Evolutionary conservation across 148 eudicot genomes (phyloP), one percentile per base, ranked within the genome.

Genomic region (Oxyria digyna): DNA sequence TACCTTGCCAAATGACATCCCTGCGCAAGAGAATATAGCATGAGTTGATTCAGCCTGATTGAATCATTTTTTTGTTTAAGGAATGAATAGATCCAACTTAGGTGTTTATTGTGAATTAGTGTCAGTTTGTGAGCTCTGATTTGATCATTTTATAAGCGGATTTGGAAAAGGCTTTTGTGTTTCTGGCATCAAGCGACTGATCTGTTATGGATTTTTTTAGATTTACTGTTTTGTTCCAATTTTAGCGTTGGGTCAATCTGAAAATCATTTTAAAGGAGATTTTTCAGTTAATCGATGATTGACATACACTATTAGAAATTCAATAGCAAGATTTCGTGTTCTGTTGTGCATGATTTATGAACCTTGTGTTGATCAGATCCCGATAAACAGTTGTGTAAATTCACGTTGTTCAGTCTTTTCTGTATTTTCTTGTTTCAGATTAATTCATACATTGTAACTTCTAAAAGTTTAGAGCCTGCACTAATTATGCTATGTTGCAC

Each of bases 151-250:
- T 41, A 62, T 15, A 14, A 29, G 67, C 67, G 18, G 18, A 26
- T 15, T 40, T 29, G 40, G n/a, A 9, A 62, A 48, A 62, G 23
- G 5, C 21, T 27, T 75, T 76, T 73, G 68, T 49, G 24, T 49
- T 20, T 49, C 11, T 49, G 26, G 24, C 26, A 5, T n/a, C 24
- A 49, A 24, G 55, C 55, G 55, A 40, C 71, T 77, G 68, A 74
- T 80, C 73, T 62, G 8, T 73, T 33, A 69, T 75, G 77, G 69
- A 78, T 74, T 80, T 77, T 77, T 69, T 14, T 62, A 49, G 55
- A 49, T 49, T 24, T 49, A 10, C 1, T 81, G 59, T 82, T 50
- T 66, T 18, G 14, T 20, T 73, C 20, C 7, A 1, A 23, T 29
- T 6, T 38, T 18, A 4, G 27, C 62, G 23, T 29, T 49, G 33